Evolutionary conservation across 805 yeast species (phyloP).

Genomic region (Pichia membranifaciens): DNA sequence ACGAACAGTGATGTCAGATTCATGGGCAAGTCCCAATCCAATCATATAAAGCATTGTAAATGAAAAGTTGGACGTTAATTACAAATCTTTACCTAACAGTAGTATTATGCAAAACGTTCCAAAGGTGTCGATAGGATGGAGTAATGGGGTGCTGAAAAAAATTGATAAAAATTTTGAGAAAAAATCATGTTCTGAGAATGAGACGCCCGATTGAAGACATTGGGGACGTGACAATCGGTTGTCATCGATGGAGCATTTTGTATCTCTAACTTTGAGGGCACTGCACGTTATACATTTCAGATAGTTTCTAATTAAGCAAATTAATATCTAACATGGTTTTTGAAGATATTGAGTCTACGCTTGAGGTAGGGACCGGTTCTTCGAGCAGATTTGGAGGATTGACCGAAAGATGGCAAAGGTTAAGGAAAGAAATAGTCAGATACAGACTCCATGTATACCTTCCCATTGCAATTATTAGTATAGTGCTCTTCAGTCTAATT

Average conservation of each 20-base stretch:
- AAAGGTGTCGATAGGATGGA: too few relatives aligned
- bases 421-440: slow-evolving; percentile 1
- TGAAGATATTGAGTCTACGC: slow-evolving; percentile 9
- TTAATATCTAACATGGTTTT: not conserved
- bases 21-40: slow-evolving; percentile 88
- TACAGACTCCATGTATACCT: slow-evolving; percentile 23
- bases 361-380: slow-evolving; percentile 11
- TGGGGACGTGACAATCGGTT: not conserved
- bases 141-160: not conserved
- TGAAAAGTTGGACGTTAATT: too few relatives aligned
- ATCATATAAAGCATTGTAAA: slow-evolving; percentile 82
- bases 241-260: too few relatives aligned
- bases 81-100: too few relatives aligned
- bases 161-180: not conserved
- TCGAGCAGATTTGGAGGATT: not conserved
- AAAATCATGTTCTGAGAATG: slow-evolving; percentile 1
- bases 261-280: too few relatives aligned
- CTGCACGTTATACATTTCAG: too few relatives aligned
- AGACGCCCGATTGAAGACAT: not conserved
- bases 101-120: too few relatives aligned
- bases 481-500: slow-evolving; percentile 11
- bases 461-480: slow-evolving; percentile 19
- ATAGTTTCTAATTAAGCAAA: too few relatives aligned
- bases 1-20: slow-evolving; percentile 86
- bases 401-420: not conserved